phyloP scores from a whole-genome alignment of 208 protist species.

The Lotmaria passim region DNA sequence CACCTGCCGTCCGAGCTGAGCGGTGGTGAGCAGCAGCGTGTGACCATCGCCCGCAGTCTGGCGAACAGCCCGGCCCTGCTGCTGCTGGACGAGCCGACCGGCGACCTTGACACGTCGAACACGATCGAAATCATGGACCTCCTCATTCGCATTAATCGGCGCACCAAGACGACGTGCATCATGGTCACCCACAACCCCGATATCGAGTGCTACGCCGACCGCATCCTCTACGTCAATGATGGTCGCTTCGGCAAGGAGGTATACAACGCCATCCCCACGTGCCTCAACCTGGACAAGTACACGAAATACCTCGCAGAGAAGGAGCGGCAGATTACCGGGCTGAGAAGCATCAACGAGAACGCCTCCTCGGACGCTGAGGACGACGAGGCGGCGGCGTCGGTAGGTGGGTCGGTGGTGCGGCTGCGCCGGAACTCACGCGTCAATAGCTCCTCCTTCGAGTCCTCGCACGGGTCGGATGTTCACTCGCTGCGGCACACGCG shows the following conservation, averaged over 20 bases:
- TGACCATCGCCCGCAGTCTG: constrained; percentile 92
- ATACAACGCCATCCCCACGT: constrained; percentile 82
- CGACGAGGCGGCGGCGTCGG: constrained; percentile 1
- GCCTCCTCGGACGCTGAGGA: constrained; percentile 10
- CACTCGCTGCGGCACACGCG: background rate
- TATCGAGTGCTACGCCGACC: constrained; percentile 97
- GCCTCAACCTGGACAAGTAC: constrained; percentile 84
- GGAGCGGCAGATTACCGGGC: constrained; percentile 39
- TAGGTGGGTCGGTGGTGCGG: constrained; percentile 5
- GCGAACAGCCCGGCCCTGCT: constrained; percentile 96
- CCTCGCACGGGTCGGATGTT: constrained; percentile 1
- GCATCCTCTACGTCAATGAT: constrained; percentile 95
- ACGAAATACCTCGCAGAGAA: constrained; percentile 66
- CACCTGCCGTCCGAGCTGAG: constrained; percentile 97
- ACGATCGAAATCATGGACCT: constrained; percentile 98
- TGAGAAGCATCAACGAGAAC: constrained; percentile 13
- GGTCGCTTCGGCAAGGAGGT: constrained; percentile 92
- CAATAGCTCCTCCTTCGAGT: constrained; percentile 12
- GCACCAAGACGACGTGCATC: constrained; percentile 93
- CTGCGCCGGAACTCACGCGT: constrained; percentile 4
- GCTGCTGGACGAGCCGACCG: constrained; percentile 97
- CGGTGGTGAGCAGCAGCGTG: constrained; percentile 97
- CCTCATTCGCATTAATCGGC: constrained; percentile 94
- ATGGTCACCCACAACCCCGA: constrained; percentile 98
- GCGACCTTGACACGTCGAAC: constrained; percentile 95